Percentiles rank a stretch among this genome's conserved stretches.
Conservation (phyloP, 1,284 basidiomycete genomes). For the Phylloboletellus chloephorus region DNA sequence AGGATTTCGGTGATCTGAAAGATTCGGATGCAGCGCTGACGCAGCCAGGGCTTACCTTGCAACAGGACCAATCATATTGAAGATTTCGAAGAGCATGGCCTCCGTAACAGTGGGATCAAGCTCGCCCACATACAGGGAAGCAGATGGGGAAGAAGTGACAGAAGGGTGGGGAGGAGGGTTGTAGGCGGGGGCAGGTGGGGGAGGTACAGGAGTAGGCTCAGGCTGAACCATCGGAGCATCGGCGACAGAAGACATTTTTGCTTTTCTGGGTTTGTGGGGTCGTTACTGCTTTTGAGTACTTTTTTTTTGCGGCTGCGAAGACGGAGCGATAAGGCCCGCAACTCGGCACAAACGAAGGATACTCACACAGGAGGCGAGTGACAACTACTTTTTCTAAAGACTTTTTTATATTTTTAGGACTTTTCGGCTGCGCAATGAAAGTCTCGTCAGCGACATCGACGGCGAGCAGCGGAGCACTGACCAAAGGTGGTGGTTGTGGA, state of each 20-base stretch:
- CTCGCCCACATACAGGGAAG: constrained; percentile 98
- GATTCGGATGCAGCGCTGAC: neutral
- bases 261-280: constrained; percentile 51
- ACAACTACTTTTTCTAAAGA: constrained; percentile 61
- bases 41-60: constrained; percentile 61
- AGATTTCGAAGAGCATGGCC: constrained; percentile 99
- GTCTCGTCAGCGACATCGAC: constrained; percentile 19
- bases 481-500: constrained; percentile 33
- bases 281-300: constrained; percentile 82
- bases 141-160: constrained; percentile 67
- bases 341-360: constrained; percentile 18
- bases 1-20: neutral
- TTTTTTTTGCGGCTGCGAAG: constrained; percentile 59
- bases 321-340: constrained; percentile 17
- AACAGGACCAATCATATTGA: constrained; percentile 99
- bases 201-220: constrained; percentile 38
- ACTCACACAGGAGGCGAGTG: constrained; percentile 64
- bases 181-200: constrained; percentile 45
- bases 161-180: constrained; percentile 51
- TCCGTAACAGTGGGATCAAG: constrained; percentile 97
- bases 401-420: constrained; percentile 51
- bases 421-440: constrained; percentile 35
- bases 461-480: constrained; percentile 17
- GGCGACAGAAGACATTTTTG: constrained; percentile 55
- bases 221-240: constrained; percentile 38